Conservation (phyloP, 75 land plant species). For the Ceratopteris richardii region DNA sequence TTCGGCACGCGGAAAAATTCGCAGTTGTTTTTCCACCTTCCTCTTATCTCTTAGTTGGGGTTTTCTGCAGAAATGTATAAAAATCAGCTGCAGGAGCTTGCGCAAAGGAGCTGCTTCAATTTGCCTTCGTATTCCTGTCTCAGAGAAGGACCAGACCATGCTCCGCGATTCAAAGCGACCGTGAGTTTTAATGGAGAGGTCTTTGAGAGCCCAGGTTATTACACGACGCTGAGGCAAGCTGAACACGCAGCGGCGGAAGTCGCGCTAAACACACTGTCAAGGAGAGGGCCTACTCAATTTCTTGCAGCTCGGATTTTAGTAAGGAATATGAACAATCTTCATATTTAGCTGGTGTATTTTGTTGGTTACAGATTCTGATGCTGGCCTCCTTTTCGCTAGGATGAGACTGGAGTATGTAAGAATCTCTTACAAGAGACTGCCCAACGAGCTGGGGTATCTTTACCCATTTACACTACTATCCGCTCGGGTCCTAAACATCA, state of each 20-base stretch:
- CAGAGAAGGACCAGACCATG: slow-evolving; percentile 73
- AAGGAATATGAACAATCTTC: too few relatives aligned
- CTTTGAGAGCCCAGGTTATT: slow-evolving; percentile 67
- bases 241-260: slow-evolving; percentile 81
- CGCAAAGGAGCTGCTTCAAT: slow-evolving; percentile 86
- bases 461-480: slow-evolving; percentile 36
- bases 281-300: slow-evolving; percentile 36
- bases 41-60: too few relatives aligned
- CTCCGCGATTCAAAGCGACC: slow-evolving; percentile 66
- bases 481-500: slow-evolving; percentile 32
- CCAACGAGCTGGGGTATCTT: slow-evolving; percentile 33
- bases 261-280: slow-evolving; percentile 52
- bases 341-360: too few relatives aligned
- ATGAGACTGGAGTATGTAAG: slow-evolving; percentile 42
- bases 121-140: slow-evolving; percentile 65
- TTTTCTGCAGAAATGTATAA: slow-evolving; percentile 40
- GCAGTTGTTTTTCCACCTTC: too few relatives aligned
- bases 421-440: slow-evolving; percentile 42
- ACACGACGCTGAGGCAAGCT: slow-evolving; percentile 63
- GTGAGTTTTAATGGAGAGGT: slow-evolving; percentile 70
- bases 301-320: slow-evolving; percentile 30
- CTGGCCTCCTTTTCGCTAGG: slow-evolving; percentile 7
- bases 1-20: too few relatives aligned
- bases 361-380: background rate
- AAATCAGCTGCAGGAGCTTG: slow-evolving; percentile 82